Evolutionary conservation across 2,329 filamentous ascomycete genomes (phyloP), one percentile per base, ranked within the genome.

Genomic region (Fusarium cicatricum): DNA sequence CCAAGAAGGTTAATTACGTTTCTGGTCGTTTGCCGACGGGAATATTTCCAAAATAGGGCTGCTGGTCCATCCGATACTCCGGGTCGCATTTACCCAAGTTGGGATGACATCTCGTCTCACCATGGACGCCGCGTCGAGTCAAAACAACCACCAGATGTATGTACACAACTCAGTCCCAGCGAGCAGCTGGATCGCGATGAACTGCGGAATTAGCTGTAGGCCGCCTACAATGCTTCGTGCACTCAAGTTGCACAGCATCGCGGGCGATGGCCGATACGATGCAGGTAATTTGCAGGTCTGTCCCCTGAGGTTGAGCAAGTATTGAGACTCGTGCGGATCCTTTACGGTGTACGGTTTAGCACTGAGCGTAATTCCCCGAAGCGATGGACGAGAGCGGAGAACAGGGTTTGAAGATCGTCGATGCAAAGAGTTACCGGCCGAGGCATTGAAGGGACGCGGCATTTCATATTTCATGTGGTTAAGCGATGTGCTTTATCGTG

Each of bases 231-330:
- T 40, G 26, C 12, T 16, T 47, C 5, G 1, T 38, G 33, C 23
- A 8, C 23, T 8, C 23, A 26, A 52, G 60, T 62, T 46, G 52
- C 56, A 64, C 60, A 55, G 42, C 60, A 38, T 55, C 48, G 36
- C 44, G 52, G 60, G 48, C 45, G 47, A 63, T 64, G 49, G 17
- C 47, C 55, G 57, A 64, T 65, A 62, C 60, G 60, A 40, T 31
- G 16, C 17, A 26, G 23, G 28, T 43, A 34, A 60, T 50, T 52
- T 46, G 11, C 37, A 49, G 26, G 17, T 14, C 31, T 15, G n/a
- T 16, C 31, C 23, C 46, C 36, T 42, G 45, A 29, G 43, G 54
- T 52, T 43, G 28, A 60, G 38, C 34, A 31, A 41, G 38, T 31
- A 17, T 36, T 46, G 51, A 29, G 23, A 50, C n/a, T 33, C 14